Percentiles rank a stretch among this genome's conserved stretches.
Evolutionary conservation across 345 rosid species (phyloP).

Genomic region (Microcos paniculata): DNA sequence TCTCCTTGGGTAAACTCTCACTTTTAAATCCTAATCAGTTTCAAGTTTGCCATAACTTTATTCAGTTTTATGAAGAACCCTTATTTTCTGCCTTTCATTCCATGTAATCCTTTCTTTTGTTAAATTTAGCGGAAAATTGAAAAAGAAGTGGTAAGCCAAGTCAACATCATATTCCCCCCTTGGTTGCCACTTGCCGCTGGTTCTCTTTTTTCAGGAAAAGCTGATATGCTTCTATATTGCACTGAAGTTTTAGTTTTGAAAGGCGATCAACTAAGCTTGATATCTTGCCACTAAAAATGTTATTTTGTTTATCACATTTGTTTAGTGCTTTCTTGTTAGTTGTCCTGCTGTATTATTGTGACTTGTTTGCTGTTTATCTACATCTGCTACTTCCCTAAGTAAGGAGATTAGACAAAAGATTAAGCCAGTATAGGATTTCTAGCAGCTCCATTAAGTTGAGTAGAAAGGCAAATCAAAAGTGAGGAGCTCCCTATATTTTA

Average conservation of each 20-base stretch:
- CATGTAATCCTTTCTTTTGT: background rate
- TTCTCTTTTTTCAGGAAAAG: background rate
- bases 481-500: background rate
- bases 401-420: background rate
- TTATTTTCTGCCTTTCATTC: conserved; percentile 9
- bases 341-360: background rate
- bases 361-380: background rate
- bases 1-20: conserved; percentile 65
- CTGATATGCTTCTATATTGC: background rate
- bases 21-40: background rate
- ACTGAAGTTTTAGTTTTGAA: background rate
- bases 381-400: background rate
- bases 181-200: background rate
- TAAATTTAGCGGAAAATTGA: background rate
- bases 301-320: background rate
- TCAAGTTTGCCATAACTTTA: background rate
- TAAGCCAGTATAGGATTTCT: background rate
- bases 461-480: background rate
- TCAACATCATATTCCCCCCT: background rate
- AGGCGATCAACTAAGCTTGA: background rate
- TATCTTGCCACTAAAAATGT: background rate
- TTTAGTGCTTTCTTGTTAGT: background rate
- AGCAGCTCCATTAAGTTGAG: background rate
- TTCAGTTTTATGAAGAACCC: background rate
- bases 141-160: background rate